phyloP scores from a whole-genome alignment of 2,329 filamentous ascomycete genomes.

The Diplodia scrobiculata region DNA sequence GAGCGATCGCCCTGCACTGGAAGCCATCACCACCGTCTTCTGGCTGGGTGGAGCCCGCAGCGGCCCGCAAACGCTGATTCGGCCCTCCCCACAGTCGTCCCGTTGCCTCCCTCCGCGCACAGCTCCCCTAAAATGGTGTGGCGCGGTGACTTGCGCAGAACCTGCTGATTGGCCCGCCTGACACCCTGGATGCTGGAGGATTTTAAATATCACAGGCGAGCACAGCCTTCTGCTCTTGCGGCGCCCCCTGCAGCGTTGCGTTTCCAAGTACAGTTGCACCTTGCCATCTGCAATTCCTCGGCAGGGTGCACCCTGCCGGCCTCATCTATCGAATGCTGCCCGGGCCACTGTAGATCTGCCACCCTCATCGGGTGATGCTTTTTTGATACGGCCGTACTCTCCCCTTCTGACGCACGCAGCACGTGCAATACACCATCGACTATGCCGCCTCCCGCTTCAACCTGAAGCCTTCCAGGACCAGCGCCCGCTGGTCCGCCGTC shows the following conservation, averaged over 20 bases:
- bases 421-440: constrained; percentile 15
- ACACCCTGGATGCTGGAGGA: constrained; percentile 20
- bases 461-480: constrained; percentile 43
- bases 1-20: no score
- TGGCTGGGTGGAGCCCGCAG: constrained; percentile 14
- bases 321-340: constrained; percentile 22
- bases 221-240: neutral
- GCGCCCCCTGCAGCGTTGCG: constrained; percentile 18
- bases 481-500: constrained; percentile 33
- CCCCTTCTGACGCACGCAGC: neutral
- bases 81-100: constrained; percentile 11
- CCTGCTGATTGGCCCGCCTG: constrained; percentile 16
- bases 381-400: constrained; percentile 16
- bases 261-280: constrained; percentile 4
- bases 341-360: neutral
- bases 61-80: constrained; percentile 27
- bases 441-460: constrained; percentile 6
- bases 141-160: constrained; percentile 9
- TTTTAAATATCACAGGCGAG: constrained; percentile 14
- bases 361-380: constrained; percentile 13
- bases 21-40: neutral
- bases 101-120: constrained; percentile 22
- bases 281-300: neutral
- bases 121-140: constrained; percentile 20
- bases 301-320: neutral